Conservation (phyloP, 176 grass and related monocot species). For the Saccharum officinarum region DNA sequence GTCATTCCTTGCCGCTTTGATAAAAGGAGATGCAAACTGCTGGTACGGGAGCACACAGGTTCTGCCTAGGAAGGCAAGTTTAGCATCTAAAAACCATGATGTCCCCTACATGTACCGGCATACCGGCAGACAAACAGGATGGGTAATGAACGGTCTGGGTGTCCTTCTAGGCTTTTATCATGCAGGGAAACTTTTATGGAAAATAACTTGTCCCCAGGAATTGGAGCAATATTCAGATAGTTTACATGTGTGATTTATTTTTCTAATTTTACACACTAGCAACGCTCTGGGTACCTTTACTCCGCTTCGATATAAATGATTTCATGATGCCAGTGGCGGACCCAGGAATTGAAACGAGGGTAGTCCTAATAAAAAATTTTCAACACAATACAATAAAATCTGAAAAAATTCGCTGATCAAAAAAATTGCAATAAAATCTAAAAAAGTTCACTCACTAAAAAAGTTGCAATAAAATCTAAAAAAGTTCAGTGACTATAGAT, state of each 20-base stretch:
- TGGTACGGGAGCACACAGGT: constrained; percentile 13
- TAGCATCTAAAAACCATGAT: constrained; percentile 8
- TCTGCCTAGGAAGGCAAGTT: constrained; percentile 25
- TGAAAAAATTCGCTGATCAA: too few relatives aligned
- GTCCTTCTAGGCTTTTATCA: constrained; percentile 17
- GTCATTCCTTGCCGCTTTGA: constrained; percentile 43
- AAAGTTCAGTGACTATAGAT: too few relatives aligned
- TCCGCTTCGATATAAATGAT: too few relatives aligned
- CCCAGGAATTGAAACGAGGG: too few relatives aligned
- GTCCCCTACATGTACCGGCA: background rate
- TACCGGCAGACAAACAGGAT: constrained; percentile 20
- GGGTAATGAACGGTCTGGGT: background rate
- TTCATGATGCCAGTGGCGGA: too few relatives aligned
- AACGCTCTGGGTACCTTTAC: background rate
- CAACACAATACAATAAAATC: too few relatives aligned
- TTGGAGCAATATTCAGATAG: background rate
- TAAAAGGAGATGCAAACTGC: constrained; percentile 36
- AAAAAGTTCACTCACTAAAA: too few relatives aligned
- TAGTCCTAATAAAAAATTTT: too few relatives aligned
- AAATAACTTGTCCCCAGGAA: background rate
- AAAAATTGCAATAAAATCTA: too few relatives aligned
- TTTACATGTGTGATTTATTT: background rate
- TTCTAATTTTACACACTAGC: background rate
- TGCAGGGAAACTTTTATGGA: background rate
- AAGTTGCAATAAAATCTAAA: too few relatives aligned